A percentile compares a stretch with the other conserved stretches of the same genome.
Evolutionary conservation across 345 rosid genomes (phyloP).

Genomic region (Physaria fendleri): DNA sequence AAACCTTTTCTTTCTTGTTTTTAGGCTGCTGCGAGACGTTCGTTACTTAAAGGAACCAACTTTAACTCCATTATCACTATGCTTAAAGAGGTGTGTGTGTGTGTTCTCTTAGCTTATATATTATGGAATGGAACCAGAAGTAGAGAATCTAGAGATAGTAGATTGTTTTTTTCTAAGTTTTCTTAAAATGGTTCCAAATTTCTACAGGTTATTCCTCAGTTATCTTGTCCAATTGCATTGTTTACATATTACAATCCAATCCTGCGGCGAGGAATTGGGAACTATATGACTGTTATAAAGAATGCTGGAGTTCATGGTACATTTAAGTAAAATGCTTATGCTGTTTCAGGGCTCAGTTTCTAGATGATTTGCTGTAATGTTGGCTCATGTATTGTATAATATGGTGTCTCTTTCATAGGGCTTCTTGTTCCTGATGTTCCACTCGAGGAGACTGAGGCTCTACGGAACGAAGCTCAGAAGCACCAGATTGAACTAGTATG

Average conservation of each 20-base stretch:
- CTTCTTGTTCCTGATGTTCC: slow-evolving; percentile 97
- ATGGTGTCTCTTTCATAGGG: slow-evolving; percentile 33
- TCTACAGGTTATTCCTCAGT: slow-evolving; percentile 61
- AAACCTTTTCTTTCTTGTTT: neutral
- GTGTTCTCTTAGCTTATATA: neutral
- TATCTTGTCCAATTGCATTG: slow-evolving; percentile 77
- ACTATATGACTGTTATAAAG: slow-evolving; percentile 58
- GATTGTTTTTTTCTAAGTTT: no score
- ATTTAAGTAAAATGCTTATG: neutral
- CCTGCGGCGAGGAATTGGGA: slow-evolving; percentile 61
- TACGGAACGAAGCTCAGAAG: slow-evolving; percentile 69
- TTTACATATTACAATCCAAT: slow-evolving; percentile 88
- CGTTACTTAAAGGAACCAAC: slow-evolving; percentile 72
- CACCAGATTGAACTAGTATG: slow-evolving; percentile 67
- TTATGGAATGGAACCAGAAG: neutral
- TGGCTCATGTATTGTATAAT: neutral
- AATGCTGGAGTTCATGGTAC: slow-evolving; percentile 71
- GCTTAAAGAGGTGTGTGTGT: slow-evolving; percentile 60
- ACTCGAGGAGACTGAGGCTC: slow-evolving; percentile 74
- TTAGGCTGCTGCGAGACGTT: slow-evolving; percentile 91
- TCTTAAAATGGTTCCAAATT: neutral
- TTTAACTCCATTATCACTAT: slow-evolving; percentile 55
- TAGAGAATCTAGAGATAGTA: no score
- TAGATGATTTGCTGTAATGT: neutral
- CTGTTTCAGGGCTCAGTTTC: slow-evolving; percentile 9